phyloP scores from a whole-genome alignment of 1,284 basidiomycete species.

The Boletus nobilissimus region DNA sequence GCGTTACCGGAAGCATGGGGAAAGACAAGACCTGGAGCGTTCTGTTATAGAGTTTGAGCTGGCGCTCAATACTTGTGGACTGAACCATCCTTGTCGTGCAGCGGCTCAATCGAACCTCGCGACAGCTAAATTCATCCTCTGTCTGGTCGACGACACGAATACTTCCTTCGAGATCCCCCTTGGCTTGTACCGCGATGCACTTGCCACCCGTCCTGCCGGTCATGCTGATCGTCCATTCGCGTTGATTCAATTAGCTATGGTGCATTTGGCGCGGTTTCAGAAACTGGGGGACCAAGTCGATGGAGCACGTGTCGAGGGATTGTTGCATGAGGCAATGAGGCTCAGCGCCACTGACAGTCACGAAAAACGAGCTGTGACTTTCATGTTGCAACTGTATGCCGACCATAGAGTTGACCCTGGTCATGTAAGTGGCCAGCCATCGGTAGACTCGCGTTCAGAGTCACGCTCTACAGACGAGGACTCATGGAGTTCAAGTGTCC shows the following conservation, averaged over 20 bases:
- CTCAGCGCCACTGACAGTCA: too few relatives aligned
- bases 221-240: background rate
- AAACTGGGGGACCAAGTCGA: background rate
- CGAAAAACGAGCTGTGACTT: too few relatives aligned
- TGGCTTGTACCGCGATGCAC: background rate
- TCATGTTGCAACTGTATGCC: too few relatives aligned
- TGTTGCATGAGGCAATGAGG: too few relatives aligned
- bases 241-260: background rate
- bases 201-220: background rate
- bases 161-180: background rate
- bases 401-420: too few relatives aligned
- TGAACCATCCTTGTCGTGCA: background rate
- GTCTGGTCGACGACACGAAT: background rate
- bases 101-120: background rate
- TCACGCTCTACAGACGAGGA: too few relatives aligned
- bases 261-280: background rate
- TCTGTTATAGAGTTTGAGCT: background rate
- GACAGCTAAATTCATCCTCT: background rate
- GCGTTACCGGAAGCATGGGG: background rate
- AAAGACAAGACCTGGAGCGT: background rate
- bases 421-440: too few relatives aligned
- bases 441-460: too few relatives aligned
- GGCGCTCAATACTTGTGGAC: background rate
- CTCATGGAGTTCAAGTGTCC: too few relatives aligned
- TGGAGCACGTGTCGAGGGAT: background rate